These are phyloP conservation scores for Neurospora tetrasperma DNA, from an alignment of 495 filamentous ascomycete species.

Conservation along the genomic window DNA sequence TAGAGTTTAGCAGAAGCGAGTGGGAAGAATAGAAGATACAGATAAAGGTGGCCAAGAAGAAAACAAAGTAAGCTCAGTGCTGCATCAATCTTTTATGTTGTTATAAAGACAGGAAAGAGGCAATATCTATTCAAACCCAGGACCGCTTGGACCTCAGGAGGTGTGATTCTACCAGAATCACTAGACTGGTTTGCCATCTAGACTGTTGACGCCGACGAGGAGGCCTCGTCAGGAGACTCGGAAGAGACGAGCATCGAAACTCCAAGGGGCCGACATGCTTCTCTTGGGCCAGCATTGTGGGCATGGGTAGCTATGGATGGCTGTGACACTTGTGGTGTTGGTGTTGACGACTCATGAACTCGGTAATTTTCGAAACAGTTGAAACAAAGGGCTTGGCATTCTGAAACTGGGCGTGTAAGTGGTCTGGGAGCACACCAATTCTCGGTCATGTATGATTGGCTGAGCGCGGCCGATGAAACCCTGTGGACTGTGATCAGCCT, in stretches of 20 bases:
- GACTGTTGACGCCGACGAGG: background rate
- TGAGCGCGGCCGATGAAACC: background rate
- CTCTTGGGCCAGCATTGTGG: background rate
- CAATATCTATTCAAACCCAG: background rate
- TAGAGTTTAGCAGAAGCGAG: constrained; percentile 8
- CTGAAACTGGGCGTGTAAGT: background rate
- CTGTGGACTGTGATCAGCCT: background rate
- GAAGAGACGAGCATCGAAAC: background rate
- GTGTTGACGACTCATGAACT: background rate
- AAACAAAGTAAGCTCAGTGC: background rate
- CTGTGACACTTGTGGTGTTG: background rate
- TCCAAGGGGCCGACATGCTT: background rate
- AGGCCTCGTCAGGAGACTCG: background rate
- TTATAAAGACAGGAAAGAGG: background rate
- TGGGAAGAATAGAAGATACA: constrained; percentile 6
- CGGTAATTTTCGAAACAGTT: constrained; percentile 1
- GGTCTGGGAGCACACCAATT: background rate
- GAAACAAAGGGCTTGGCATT: background rate
- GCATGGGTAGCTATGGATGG: background rate
- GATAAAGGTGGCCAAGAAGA: background rate
- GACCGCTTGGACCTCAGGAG: background rate
- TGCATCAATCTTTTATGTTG: background rate
- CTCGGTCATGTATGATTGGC: background rate
- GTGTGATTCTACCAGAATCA: background rate
- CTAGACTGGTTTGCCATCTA: background rate